Conservation (phyloP, 495 filamentous ascomycete genomes). For the Penicillium ochrochloron region DNA sequence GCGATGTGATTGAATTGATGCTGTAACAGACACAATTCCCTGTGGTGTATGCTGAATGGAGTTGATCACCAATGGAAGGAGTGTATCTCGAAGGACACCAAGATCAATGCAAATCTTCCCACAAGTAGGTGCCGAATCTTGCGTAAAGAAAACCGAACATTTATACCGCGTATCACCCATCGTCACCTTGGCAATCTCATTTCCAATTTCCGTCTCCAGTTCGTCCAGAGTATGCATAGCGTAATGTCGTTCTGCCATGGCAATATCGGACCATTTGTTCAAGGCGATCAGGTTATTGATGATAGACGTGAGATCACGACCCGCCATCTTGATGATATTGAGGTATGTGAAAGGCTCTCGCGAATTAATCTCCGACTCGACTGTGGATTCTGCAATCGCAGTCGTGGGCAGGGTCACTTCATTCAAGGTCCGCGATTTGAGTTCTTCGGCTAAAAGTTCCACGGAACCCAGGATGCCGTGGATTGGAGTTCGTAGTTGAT, state of each 20-base stretch:
- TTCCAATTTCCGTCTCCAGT: slow-evolving; percentile 17
- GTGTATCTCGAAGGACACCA: slow-evolving; percentile 19
- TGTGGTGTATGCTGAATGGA: slow-evolving; percentile 17
- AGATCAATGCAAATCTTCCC: slow-evolving; percentile 17
- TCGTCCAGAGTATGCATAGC: slow-evolving; percentile 18
- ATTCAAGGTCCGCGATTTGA: slow-evolving; percentile 1
- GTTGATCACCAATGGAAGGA: slow-evolving; percentile 22
- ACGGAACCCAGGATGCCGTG: slow-evolving; percentile 26
- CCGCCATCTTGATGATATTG: slow-evolving; percentile 23
- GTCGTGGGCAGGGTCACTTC: background rate
- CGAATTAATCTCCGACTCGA: background rate
- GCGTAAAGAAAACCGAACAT: slow-evolving; percentile 17
- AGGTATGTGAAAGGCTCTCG: slow-evolving; percentile 17
- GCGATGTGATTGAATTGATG: background rate
- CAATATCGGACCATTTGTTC: slow-evolving; percentile 26
- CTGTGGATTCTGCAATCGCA: background rate
- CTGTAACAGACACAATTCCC: slow-evolving; percentile 14
- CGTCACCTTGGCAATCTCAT: slow-evolving; percentile 5
- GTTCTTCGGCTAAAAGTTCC: slow-evolving; percentile 23
- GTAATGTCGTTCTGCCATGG: slow-evolving; percentile 18
- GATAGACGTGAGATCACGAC: slow-evolving; percentile 21
- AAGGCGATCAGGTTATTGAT: slow-evolving; percentile 24
- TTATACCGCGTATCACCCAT: slow-evolving; percentile 20
- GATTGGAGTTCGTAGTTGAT: slow-evolving; percentile 25
- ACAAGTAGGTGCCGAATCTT: slow-evolving; percentile 1